Evolutionary conservation across 805 yeast genomes (phyloP).

Genomic region (Ogataea paraovalis): DNA sequence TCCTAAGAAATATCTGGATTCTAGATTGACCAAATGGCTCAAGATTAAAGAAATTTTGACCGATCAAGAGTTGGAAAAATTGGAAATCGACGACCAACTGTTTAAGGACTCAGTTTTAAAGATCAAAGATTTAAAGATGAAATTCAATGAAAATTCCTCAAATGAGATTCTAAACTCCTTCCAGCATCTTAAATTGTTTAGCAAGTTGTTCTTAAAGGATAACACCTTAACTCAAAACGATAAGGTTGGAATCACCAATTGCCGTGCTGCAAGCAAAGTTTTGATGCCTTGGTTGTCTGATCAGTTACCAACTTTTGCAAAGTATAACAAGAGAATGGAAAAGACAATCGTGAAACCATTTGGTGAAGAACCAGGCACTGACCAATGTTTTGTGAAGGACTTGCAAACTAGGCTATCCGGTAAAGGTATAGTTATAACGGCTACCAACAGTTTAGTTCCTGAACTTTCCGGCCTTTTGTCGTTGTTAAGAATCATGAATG

Average conservation of each 20-base stretch:
- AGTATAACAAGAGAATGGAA: conserved; percentile 28
- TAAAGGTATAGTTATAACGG: conserved; percentile 53
- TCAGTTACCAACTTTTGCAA: conserved; percentile 34
- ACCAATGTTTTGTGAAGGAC: conserved; percentile 27
- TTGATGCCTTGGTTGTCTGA: conserved; percentile 42
- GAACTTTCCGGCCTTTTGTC: conserved; percentile 48
- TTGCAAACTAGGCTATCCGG: conserved; percentile 34
- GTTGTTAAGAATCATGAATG: conserved; percentile 46
- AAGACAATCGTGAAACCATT: conserved; percentile 10
- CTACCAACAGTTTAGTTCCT: conserved; percentile 39
- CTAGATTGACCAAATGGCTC: conserved; percentile 26
- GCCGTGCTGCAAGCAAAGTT: conserved; percentile 16
- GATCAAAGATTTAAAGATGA: conserved; percentile 19
- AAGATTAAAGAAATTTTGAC: conserved; percentile 23
- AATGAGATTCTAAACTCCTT: conserved; percentile 23
- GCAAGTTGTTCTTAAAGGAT: conserved; percentile 19
- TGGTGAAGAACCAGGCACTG: conserved; percentile 5
- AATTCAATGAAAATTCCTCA: conserved; percentile 23
- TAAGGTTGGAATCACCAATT: conserved; percentile 9
- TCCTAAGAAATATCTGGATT: conserved; percentile 23
- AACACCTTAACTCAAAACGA: conserved; percentile 1
- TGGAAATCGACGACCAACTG: conserved; percentile 22
- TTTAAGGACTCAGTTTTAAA: conserved; percentile 18
- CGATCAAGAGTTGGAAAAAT: conserved; percentile 18
- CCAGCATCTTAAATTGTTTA: conserved; percentile 26